These are phyloP conservation scores for Penicillium cinerascens DNA, from an alignment of 495 filamentous ascomycete genomes.

Conservation along the genomic window DNA sequence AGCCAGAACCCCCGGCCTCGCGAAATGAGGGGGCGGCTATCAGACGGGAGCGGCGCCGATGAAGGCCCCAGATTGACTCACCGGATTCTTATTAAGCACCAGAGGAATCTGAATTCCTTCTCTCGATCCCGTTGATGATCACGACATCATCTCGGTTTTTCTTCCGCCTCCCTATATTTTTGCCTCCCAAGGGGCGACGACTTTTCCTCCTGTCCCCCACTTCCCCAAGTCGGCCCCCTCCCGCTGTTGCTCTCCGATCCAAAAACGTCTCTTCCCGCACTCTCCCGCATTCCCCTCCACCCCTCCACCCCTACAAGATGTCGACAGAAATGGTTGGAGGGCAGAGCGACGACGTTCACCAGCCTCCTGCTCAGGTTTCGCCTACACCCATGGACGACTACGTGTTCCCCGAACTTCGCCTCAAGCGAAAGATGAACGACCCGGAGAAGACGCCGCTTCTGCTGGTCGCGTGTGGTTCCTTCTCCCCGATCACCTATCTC, in stretches of 20 bases:
- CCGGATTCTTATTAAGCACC: slow-evolving; percentile 25
- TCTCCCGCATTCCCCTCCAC: not conserved
- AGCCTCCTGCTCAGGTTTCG: slow-evolving; percentile 18
- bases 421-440: slow-evolving; percentile 65
- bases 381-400: slow-evolving; percentile 53
- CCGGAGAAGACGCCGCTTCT: slow-evolving; percentile 72
- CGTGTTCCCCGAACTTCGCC: slow-evolving; percentile 65
- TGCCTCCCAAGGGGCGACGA: not conserved
- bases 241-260: not conserved
- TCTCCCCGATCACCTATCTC: slow-evolving; percentile 77
- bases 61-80: slow-evolving; percentile 24
- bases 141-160: not conserved
- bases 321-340: slow-evolving; percentile 26
- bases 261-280: not conserved
- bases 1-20: not conserved
- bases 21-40: not conserved
- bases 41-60: slow-evolving; percentile 10
- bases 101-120: not conserved
- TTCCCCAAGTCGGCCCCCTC: slow-evolving; percentile 3
- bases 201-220: slow-evolving; percentile 9
- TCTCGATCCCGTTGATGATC: not conserved
- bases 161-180: not conserved
- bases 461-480: slow-evolving; percentile 87
- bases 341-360: slow-evolving; percentile 32
- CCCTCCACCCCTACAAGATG: slow-evolving; percentile 19